Base-by-base conservation (phyloP, 495 filamentous ascomycete species). In the Acidomyces sp. region DNA sequence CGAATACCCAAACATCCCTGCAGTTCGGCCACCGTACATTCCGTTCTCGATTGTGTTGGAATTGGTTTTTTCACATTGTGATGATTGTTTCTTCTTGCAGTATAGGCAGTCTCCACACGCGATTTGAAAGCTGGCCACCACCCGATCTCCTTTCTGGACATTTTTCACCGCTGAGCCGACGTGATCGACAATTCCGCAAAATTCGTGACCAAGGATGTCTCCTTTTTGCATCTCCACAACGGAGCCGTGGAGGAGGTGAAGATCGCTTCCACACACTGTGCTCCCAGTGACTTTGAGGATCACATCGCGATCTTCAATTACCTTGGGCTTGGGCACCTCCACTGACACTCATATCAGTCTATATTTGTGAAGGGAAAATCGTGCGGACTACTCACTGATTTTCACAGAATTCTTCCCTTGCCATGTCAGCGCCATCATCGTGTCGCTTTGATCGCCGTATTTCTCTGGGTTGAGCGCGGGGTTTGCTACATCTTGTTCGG, bases 171-270 rank as follows among this genome's bases (percentile, higher is more conserved):
- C 68, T 0, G 73, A 59, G 0, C 85, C 86, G 4, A 82, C 67
- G 12, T 69, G 64, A 23, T 90, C 82, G 4, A 92, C 77, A 13
- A 84, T 60, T 29, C 86, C 86, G 53, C 80, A 86, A 63, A 85
- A 92, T 51, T 93, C 86, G 56, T 94, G 85, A 32, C 86, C 86
- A 0, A 93, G 69, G 35, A 93, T 86, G 62, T 94, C 86, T 29
- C 87, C 85, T 49, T 82, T 80, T 46, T 78, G 62, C 25, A 93
- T 48, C 52, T 92, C 69, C 3, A 87, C 61, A 19, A 93, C 70
- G 15, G 63, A 58, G 20, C 75, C 67, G 52, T 93, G 84, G 23
- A 80, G 71, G 17, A 93, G 62, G 52, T 93, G 87, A 6, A 93
- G 65, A 48, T 95, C 87, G 41, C 72, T 80, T 3, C 86, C 86